phyloP scores from a whole-genome alignment of 495 filamentous ascomycete species.

The Aspergillus cavernicola region DNA sequence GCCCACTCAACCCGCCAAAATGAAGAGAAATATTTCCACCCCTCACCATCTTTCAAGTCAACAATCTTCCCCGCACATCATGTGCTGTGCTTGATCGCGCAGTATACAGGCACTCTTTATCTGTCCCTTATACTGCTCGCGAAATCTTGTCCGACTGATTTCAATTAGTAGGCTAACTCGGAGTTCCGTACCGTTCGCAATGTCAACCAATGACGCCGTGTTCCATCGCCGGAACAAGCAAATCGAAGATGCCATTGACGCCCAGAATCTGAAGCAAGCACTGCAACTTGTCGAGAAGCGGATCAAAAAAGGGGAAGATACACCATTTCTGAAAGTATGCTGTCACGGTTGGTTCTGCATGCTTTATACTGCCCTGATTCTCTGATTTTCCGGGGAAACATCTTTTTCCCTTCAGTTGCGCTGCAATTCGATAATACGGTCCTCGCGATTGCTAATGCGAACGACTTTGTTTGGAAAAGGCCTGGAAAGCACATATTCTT shows the following conservation, averaged over 20 bases:
- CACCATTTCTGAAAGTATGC: constrained; percentile 36
- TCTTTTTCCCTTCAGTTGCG: not conserved
- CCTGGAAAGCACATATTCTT: constrained; percentile 52
- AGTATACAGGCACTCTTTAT: constrained; percentile 20
- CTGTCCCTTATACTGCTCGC: not conserved
- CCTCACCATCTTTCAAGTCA: constrained; percentile 15
- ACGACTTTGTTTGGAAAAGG: constrained; percentile 26
- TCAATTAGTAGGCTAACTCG: not conserved
- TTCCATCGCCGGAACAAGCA: constrained; percentile 55
- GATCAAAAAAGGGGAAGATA: constrained; percentile 57
- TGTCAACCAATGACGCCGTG: constrained; percentile 41
- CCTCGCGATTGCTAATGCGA: constrained; percentile 16
- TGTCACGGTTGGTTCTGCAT: not conserved
- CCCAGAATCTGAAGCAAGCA: constrained; percentile 54
- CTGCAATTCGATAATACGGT: not conserved
- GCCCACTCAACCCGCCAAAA: constrained; percentile 24
- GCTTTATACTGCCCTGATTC: not conserved
- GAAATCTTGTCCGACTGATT: not conserved
- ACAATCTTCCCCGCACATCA: constrained; percentile 16
- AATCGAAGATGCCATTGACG: constrained; percentile 56
- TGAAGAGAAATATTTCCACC: constrained; percentile 13
- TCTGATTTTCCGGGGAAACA: not conserved
- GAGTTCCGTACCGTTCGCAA: constrained; percentile 14
- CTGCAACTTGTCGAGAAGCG: constrained; percentile 57
- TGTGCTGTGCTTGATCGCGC: constrained; percentile 29